Evolutionary conservation across 2,329 filamentous ascomycete species (phyloP), one percentile per base, ranked within the genome.

Genomic region (Fonsecaea monophora): DNA sequence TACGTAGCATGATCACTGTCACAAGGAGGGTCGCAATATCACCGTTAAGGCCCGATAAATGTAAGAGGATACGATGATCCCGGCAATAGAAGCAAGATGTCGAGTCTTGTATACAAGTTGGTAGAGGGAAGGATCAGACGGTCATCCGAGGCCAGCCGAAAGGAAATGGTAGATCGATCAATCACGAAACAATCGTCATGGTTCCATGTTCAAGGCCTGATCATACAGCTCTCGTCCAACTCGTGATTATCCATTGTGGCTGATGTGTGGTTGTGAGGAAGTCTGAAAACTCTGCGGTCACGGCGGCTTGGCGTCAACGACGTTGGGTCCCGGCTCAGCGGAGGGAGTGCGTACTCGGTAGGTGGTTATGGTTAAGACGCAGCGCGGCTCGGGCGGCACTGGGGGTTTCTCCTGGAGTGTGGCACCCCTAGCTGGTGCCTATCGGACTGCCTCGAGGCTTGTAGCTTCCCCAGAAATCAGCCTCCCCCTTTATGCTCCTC

Each of bases 241-340:
- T 54, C 37, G n/a, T 55, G 30, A 37, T 55, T 18, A 54, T 61
- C n/a, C 13, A 10, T 53, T 4, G 18, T n/a, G 7, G 5, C 48
- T 42, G 59, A 53, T 61, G 59, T 61, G 59, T 53, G 59, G 59
- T 61, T 40, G 35, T 18, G 38, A 53, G 59, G 38, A 42, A 38
- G 34, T 3, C 40, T 35, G 42, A 61, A 61, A 61, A 53, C n/a
- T 54, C 53, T 34, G 42, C 15, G 12, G 34, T 30, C 34, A 9
- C 32, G 45, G 48, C 37, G 34, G 55, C 34, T 30, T 58, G 55
- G 21, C 32, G 55, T 8, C 32, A 21, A 32, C 38, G 48, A 42
- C 34, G 57, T 10, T 21, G 12, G 21, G 21, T 30, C 9, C 34
- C 25, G n/a, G 59, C 45, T 35, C 38, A 38, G 40, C 45, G 45